Conservation (phyloP, 176 grass and related monocot genomes). For the Oryza glaberrima region DNA sequence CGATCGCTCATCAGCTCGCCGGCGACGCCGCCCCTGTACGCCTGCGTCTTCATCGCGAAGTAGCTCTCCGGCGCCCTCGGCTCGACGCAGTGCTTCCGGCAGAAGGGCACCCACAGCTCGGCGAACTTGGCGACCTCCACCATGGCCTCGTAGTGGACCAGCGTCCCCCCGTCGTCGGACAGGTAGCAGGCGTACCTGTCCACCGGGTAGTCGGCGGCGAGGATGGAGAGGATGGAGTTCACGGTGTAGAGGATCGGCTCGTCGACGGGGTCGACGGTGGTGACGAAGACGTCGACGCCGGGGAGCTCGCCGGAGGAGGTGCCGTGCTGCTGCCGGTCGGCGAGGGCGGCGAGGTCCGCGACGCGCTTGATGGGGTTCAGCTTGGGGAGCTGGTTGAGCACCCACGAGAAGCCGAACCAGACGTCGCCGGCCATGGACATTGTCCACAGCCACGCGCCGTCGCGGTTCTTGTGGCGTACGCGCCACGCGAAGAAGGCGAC, state of each 20-base stretch:
- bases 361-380: constrained; percentile 50
- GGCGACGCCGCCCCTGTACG: background rate
- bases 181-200: constrained; percentile 55
- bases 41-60: constrained; percentile 19
- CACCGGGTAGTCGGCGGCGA: constrained; percentile 56
- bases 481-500: constrained; percentile 49
- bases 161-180: constrained; percentile 46
- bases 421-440: constrained; percentile 46
- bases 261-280: constrained; percentile 53
- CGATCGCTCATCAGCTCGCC: constrained; percentile 40
- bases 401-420: constrained; percentile 57
- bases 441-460: constrained; percentile 44
- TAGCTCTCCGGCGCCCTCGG: constrained; percentile 52
- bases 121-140: constrained; percentile 42
- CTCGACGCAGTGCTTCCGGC: constrained; percentile 48
- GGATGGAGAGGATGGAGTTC: constrained; percentile 57
- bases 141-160: constrained; percentile 53
- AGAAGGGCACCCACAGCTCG: constrained; percentile 42
- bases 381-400: constrained; percentile 54
- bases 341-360: constrained; percentile 43
- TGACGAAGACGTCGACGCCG: constrained; percentile 49
- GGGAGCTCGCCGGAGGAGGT: constrained; percentile 31
- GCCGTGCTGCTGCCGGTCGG: background rate
- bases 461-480: constrained; percentile 26
- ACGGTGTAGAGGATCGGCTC: constrained; percentile 55